Conservation (phyloP, 2,329 filamentous ascomycete species). For the Pseudocercospora fuligena region DNA sequence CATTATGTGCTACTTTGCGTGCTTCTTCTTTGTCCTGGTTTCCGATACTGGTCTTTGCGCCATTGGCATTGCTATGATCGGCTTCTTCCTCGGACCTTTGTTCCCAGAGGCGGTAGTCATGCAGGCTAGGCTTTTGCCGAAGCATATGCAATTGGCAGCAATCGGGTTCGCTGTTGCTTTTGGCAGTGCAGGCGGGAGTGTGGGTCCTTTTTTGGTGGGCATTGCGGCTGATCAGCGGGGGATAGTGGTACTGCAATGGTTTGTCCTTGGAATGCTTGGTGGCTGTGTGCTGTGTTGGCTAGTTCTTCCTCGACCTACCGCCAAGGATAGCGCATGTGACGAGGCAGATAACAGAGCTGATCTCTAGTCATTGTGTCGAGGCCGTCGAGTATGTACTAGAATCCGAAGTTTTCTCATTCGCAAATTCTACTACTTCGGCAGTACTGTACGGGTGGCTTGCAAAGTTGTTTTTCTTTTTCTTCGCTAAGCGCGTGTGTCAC, state of each 20-base stretch:
- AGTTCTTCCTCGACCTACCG: slow-evolving; percentile 10
- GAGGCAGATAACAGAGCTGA: slow-evolving; percentile 10
- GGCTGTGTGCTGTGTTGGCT: slow-evolving; percentile 14
- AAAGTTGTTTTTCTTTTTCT: background rate
- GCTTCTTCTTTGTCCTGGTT: slow-evolving; percentile 13
- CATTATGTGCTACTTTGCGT: slow-evolving; percentile 12
- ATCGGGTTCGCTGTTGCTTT: slow-evolving; percentile 26
- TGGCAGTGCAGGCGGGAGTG: slow-evolving; percentile 25
- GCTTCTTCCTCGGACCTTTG: slow-evolving; percentile 30
- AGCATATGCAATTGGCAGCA: slow-evolving; percentile 21
- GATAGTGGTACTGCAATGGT: slow-evolving; percentile 14
- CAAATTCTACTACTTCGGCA: background rate
- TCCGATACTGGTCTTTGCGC: slow-evolving; percentile 13
- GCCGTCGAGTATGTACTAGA: background rate
- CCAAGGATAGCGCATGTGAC: slow-evolving; percentile 10
- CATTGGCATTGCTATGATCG: slow-evolving; percentile 13
- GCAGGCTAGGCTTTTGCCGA: slow-evolving; percentile 23
- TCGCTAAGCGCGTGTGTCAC: background rate
- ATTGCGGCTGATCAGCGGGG: slow-evolving; percentile 9
- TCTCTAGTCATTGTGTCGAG: slow-evolving; percentile 9
- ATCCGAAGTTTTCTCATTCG: background rate
- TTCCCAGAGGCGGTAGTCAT: slow-evolving; percentile 27
- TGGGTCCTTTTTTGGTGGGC: slow-evolving; percentile 38
- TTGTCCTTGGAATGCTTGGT: slow-evolving; percentile 16
- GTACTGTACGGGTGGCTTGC: background rate